phyloP scores from a whole-genome alignment of 306 rosid species.

The Cucurbita ficifolia region DNA sequence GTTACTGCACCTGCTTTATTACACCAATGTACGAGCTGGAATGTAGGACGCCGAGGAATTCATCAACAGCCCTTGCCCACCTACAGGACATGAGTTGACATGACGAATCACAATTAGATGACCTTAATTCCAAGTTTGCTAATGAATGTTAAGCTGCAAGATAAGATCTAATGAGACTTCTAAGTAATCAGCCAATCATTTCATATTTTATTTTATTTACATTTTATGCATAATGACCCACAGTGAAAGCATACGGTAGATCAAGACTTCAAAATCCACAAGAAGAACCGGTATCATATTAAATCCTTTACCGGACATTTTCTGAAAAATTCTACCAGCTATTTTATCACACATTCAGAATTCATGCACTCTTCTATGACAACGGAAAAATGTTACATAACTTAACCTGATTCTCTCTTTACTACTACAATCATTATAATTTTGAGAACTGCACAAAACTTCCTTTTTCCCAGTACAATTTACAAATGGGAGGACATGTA shows the following conservation, averaged over 20 bases:
- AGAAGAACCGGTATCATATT: neutral
- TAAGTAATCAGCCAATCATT: neutral
- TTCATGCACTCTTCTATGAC: neutral
- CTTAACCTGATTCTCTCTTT: neutral
- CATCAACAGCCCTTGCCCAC: slow-evolving; percentile 78
- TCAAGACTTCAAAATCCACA: neutral
- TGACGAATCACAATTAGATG: neutral
- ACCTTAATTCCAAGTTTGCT: neutral
- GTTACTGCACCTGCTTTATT: slow-evolving; percentile 44
- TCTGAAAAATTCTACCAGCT: neutral
- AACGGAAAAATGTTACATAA: neutral
- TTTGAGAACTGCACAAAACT: neutral
- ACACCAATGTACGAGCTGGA: slow-evolving; percentile 49
- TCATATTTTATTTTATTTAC: neutral
- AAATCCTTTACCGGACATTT: neutral
- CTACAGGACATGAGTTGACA: slow-evolving; percentile 25
- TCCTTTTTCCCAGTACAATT: neutral
- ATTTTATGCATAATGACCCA: neutral
- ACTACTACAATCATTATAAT: neutral
- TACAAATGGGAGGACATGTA: neutral
- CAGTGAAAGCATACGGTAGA: neutral
- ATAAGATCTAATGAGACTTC: neutral
- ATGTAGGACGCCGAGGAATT: slow-evolving; percentile 49
- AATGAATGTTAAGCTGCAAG: neutral
- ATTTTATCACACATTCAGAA: neutral